Percentiles rank a stretch among this genome's conserved stretches.
Conservation (phyloP, 352 stramenopile genomes). For the Globisporangium abappressorium region DNA sequence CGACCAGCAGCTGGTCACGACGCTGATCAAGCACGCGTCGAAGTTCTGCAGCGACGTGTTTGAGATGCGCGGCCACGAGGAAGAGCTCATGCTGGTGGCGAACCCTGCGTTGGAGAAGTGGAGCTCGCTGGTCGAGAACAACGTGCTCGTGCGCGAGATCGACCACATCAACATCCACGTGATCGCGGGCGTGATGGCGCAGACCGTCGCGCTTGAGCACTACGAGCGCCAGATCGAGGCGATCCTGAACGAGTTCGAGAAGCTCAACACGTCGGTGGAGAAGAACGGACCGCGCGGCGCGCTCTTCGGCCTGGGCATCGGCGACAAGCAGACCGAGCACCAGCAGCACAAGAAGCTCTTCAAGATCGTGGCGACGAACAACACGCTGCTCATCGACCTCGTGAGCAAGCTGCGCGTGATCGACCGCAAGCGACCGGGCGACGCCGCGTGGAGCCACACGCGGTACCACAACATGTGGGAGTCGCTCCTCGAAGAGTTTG, state of each 20-base stretch:
- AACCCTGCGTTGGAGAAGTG: constrained; percentile 71
- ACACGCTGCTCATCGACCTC: constrained; percentile 95
- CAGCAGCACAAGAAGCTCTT: constrained; percentile 82
- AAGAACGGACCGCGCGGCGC: constrained; percentile 67
- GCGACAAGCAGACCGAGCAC: constrained; percentile 53
- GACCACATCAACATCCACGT: constrained; percentile 88
- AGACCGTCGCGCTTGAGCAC: constrained; percentile 95
- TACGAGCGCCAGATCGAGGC: constrained; percentile 95
- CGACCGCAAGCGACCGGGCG: constrained; percentile 88
- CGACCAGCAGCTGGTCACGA: constrained; percentile 70
- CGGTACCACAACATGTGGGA: constrained; percentile 94
- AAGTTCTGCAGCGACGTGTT: constrained; percentile 76
- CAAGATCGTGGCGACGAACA: constrained; percentile 94
- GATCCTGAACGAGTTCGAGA: constrained; percentile 93
- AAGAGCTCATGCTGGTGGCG: constrained; percentile 71
- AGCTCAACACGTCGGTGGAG: constrained; percentile 89
- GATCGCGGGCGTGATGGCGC: constrained; percentile 94
- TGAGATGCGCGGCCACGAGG: constrained; percentile 74
- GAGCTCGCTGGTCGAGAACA: constrained; percentile 82
- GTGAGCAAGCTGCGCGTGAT: constrained; percentile 96
- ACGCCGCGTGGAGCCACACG: constrained; percentile 94
- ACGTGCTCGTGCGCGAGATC: constrained; percentile 76
- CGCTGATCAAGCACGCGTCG: constrained; percentile 73
- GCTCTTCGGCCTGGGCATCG: constrained; percentile 55
- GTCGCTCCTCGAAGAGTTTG: constrained; percentile 88